Evolutionary conservation across 83 land plant genomes (phyloP), one percentile per base, ranked within the genome.

Genomic region (Diphasiastrum complanatum): DNA sequence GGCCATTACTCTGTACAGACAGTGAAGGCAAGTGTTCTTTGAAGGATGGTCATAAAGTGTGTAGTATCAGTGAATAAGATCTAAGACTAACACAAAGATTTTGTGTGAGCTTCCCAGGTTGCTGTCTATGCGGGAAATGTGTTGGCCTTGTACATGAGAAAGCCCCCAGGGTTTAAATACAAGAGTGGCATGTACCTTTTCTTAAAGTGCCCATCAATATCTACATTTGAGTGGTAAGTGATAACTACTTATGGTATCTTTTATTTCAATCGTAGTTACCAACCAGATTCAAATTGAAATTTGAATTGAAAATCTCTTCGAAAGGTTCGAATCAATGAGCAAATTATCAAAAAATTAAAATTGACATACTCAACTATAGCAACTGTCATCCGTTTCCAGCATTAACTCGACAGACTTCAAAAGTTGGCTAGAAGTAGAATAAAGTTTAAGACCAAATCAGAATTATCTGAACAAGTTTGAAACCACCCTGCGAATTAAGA

Each of bases 111-210:
- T 30, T 56, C 53, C 54, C 79, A 89, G 97, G 86, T 81, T 36
- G 75, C 92, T 18, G 70, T 83, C 12, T 78, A 89, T 58, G 88
- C 99, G 34, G 99, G 99, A 30, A 78, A 75, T 61, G 92, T 89
- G 27, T 65, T 93, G 52, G 81, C 81, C 29, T 45, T 93, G 62
- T 61, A 81, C 38, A 82, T 89, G 81, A 75, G 89, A 31, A 93
- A 86, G 72, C 99, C 99, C 16, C 72, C 71, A 2, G 83, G 81
- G 5, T 89, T 93, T 40, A 73, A 72, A 19, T 93, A 93, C 70
- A 83, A 72, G 70, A 93, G 99, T 63, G 96, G 99, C 18, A 95
- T 89, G 74, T 93, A 93, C 66, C 66, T 93, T 1, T 93, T 89
- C 72, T 60, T 93, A 20, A 76, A 89, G 49, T 93, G 99, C 45